A percentile compares a stretch with the other conserved stretches of the same genome.
Conservation (phyloP, 495 filamentous ascomycete genomes). For the Trichocladium antarcticum region DNA sequence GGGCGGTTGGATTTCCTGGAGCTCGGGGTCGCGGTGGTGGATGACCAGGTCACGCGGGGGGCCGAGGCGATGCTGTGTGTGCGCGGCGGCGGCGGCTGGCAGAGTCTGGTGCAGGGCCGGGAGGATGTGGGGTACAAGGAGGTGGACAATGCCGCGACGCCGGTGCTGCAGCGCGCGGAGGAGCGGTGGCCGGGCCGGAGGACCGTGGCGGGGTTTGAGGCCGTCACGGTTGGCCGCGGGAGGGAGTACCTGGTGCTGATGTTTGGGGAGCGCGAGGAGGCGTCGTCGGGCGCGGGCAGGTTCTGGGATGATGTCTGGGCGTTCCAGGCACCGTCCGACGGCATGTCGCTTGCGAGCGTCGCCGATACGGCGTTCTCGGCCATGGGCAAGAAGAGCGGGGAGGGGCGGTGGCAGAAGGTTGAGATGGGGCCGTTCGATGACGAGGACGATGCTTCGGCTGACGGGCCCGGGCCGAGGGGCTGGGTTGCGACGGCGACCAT, state of each 20-base stretch:
- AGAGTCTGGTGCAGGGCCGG: conserved; percentile 22
- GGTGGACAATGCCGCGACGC: conserved; percentile 14
- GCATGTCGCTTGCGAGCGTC: conserved; percentile 40
- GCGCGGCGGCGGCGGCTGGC: conserved; percentile 29
- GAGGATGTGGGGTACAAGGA: conserved; percentile 24
- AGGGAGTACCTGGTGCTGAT: conserved; percentile 51
- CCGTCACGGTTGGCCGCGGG: conserved; percentile 41
- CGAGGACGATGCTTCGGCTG: conserved; percentile 31
- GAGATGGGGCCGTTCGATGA: conserved; percentile 33
- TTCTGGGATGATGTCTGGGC: conserved; percentile 66
- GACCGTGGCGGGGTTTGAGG: conserved; percentile 36
- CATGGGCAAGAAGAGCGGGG: conserved; percentile 40
- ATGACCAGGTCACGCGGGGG: conserved; percentile 37
- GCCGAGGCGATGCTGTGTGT: conserved; percentile 21
- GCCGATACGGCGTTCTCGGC: conserved; percentile 45
- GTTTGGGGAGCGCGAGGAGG: conserved; percentile 51
- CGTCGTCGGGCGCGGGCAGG: conserved; percentile 45
- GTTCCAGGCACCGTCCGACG: conserved; percentile 49
- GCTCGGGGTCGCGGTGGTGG: conserved; percentile 33
- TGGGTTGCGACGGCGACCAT: conserved; percentile 39
- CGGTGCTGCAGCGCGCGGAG: conserved; percentile 3
- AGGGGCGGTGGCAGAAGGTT: conserved; percentile 43
- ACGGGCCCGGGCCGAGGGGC: conserved; percentile 35
- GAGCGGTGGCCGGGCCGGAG: conserved; percentile 33
- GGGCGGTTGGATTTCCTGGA: conserved; percentile 51